Evolutionary conservation across 2,329 filamentous ascomycete genomes (phyloP).

Genomic region (Monilinia polystroma): DNA sequence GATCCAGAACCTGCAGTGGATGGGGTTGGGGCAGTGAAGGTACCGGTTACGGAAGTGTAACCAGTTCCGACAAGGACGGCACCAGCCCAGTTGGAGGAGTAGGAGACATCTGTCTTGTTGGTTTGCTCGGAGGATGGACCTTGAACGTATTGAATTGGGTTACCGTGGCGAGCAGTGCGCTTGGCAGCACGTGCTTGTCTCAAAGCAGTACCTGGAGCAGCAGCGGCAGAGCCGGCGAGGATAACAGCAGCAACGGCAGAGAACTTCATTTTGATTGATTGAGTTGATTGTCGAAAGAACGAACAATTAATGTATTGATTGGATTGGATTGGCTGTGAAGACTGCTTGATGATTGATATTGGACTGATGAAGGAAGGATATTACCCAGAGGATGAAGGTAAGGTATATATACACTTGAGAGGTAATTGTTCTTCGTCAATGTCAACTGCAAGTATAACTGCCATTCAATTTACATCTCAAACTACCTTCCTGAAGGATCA

Average conservation of each 20-base stretch:
- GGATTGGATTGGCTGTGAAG: constrained; percentile 15
- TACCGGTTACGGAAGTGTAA: constrained; percentile 53
- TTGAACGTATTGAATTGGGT: constrained; percentile 40
- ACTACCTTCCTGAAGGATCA: constrained; percentile 22
- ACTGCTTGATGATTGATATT: constrained; percentile 16
- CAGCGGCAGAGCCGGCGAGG: constrained; percentile 45
- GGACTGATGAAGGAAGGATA: constrained; percentile 19
- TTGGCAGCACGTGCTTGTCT: constrained; percentile 41
- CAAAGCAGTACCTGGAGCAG: constrained; percentile 47
- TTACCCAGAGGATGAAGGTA: not conserved
- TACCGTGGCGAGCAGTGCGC: constrained; percentile 36
- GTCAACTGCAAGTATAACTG: not conserved
- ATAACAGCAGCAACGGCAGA: constrained; percentile 42
- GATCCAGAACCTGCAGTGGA: constrained; percentile 40
- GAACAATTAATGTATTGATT: constrained; percentile 14
- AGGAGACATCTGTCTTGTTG: constrained; percentile 48
- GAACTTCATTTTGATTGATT: constrained; percentile 50
- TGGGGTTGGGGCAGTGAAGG: constrained; percentile 54
- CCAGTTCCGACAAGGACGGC: constrained; percentile 52
- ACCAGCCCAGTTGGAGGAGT: constrained; percentile 60
- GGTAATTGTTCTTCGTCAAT: not conserved
- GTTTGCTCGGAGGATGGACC: constrained; percentile 36
- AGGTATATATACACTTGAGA: constrained; percentile 22
- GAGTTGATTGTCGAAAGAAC: constrained; percentile 11
- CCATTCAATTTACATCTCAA: constrained; percentile 1